phyloP scores from a whole-genome alignment of 1,284 basidiomycete genomes.

The Fomitopsis schrenkii region DNA sequence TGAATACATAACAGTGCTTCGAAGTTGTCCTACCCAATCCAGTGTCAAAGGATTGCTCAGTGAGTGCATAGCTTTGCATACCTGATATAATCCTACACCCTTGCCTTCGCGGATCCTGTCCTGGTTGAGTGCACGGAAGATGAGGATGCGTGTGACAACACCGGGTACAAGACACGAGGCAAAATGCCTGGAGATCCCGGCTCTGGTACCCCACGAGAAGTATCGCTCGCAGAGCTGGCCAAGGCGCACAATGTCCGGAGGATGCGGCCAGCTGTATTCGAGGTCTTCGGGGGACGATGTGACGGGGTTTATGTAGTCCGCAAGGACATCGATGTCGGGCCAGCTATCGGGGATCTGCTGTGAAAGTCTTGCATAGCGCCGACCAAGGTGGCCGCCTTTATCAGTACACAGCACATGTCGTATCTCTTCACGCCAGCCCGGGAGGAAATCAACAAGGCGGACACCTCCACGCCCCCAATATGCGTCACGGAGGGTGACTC shows the following conservation, averaged over 20 bases:
- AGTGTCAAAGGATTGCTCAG: background rate
- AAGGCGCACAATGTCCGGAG: background rate
- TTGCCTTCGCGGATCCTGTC: background rate
- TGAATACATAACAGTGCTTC: too few relatives aligned
- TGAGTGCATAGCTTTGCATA: background rate
- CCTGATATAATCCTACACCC: background rate
- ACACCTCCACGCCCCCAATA: background rate
- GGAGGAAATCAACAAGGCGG: background rate
- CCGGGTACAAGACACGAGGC: background rate
- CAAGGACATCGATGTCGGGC: background rate
- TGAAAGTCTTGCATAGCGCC: slow-evolving; percentile 1
- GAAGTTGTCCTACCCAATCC: too few relatives aligned
- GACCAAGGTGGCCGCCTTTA: slow-evolving; percentile 1
- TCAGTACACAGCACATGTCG: slow-evolving; percentile 1
- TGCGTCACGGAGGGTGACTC: background rate
- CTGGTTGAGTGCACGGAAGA: background rate
- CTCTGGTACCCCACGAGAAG: background rate
- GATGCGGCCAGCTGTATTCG: too few relatives aligned
- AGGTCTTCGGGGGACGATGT: background rate
- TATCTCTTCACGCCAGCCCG: slow-evolving; percentile 4
- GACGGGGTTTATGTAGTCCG: background rate
- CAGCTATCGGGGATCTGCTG: background rate
- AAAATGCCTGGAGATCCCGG: background rate
- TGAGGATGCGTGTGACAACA: background rate
- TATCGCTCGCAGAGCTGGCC: background rate